A percentile compares a stretch with the other conserved stretches of the same genome.
phyloP scores from a whole-genome alignment of 2,329 filamentous ascomycete species.

The Thelonectria blattea region DNA sequence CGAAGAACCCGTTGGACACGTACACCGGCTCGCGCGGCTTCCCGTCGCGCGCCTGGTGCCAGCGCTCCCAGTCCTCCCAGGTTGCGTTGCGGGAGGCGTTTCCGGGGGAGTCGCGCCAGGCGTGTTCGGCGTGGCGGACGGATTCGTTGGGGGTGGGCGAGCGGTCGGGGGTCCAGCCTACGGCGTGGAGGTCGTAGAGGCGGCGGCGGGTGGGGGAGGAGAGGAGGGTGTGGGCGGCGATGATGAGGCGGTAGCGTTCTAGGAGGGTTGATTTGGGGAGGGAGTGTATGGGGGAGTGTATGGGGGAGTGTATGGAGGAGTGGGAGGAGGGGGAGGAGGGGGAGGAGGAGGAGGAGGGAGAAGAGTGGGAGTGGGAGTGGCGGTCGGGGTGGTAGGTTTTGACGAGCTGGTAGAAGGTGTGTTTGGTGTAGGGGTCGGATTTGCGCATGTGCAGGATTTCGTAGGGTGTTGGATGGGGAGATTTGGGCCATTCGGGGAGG shows the following conservation, averaged over 20 bases:
- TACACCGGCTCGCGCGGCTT: conserved; percentile 59
- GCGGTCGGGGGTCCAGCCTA: conserved; percentile 75
- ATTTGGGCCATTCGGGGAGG: conserved; percentile 53
- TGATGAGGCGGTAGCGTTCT: conserved; percentile 89
- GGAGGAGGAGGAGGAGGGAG: too few species aligned
- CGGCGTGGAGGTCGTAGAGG: conserved; percentile 81
- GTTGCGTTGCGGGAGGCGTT: conserved; percentile 76
- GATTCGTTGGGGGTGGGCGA: conserved; percentile 54
- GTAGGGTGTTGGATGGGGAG: conserved; percentile 76
- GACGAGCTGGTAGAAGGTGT: conserved; percentile 85
- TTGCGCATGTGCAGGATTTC: conserved; percentile 74
- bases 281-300: too few species aligned
- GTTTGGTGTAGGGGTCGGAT: conserved; percentile 77
- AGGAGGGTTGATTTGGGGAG: conserved; percentile 66
- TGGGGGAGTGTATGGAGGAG: too few species aligned
- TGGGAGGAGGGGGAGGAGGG: too few species aligned
- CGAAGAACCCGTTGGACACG: conserved; percentile 82
- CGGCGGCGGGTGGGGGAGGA: conserved; percentile 79
- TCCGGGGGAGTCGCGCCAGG: conserved; percentile 56
- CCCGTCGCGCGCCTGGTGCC: conserved; percentile 64
- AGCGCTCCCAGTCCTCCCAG: conserved; percentile 97
- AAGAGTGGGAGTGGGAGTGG: conserved; percentile 43
- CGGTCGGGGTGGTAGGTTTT: conserved; percentile 96
- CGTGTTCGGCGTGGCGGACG: conserved; percentile 48
- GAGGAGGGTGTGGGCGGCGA: conserved; percentile 87